Percentiles rank a stretch among this genome's conserved stretches.
These are phyloP conservation scores for Blastosporella zonata DNA, from an alignment of 1,284 basidiomycete species.

Conservation along the genomic window DNA sequence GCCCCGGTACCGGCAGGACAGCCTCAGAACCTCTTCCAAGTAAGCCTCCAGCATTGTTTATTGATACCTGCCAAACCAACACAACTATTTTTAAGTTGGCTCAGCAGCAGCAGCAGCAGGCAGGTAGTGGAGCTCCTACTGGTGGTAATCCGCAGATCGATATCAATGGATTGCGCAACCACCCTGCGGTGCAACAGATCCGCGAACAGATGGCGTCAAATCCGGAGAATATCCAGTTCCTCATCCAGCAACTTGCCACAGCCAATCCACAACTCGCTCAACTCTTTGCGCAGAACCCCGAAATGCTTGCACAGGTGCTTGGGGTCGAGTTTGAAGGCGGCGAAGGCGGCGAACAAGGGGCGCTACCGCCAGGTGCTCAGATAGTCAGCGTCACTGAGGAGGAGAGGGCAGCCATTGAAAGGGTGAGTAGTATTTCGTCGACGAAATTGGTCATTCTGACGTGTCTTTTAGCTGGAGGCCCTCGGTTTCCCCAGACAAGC, in stretches of 20 bases:
- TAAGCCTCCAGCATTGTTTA: constrained; percentile 24
- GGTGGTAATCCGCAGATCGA: constrained; percentile 39
- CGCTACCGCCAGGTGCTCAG: constrained; percentile 58
- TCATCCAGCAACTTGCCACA: constrained; percentile 79
- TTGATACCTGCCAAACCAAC: not conserved
- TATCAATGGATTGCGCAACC: constrained; percentile 54
- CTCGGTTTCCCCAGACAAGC: constrained; percentile 82
- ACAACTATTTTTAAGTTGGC: constrained; percentile 49
- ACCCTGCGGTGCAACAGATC: constrained; percentile 65
- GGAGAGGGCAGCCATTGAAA: constrained; percentile 82
- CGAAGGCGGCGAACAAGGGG: constrained; percentile 46
- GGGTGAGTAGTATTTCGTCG: constrained; percentile 49
- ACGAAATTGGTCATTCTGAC: constrained; percentile 1
- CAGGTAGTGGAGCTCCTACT: constrained; percentile 27
- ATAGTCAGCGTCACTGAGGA: constrained; percentile 80
- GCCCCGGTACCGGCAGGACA: constrained; percentile 33
- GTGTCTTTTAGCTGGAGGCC: constrained; percentile 61
- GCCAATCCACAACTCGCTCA: constrained; percentile 76
- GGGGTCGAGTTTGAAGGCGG: constrained; percentile 43
- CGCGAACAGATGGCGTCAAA: constrained; percentile 73
- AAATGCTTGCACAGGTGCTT: constrained; percentile 65
- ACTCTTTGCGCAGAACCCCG: constrained; percentile 65
- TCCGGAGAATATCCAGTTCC: constrained; percentile 72
- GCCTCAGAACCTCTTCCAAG: constrained; percentile 78
- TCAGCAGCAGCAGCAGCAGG: constrained; percentile 64